Evolutionary conservation across 2,329 filamentous ascomycete genomes (phyloP).

Genomic region (Pseudogymnoascus destructans): DNA sequence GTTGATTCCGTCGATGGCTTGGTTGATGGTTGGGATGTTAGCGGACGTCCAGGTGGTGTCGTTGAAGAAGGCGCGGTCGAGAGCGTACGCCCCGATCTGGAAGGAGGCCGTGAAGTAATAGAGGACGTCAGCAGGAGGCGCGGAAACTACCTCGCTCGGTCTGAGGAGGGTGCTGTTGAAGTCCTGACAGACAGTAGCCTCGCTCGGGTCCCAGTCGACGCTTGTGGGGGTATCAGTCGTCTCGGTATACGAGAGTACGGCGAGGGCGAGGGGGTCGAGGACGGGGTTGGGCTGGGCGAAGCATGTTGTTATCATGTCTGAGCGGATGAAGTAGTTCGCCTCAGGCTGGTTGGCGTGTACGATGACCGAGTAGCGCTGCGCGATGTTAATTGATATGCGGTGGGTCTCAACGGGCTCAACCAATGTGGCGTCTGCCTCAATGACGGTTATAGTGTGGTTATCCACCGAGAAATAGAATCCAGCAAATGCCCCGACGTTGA

Average conservation of each 20-base stretch:
- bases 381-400: conserved; percentile 52
- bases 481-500: conserved; percentile 59
- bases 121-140: conserved; percentile 37
- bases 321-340: conserved; percentile 46
- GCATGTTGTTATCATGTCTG: conserved; percentile 32
- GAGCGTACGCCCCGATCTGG: conserved; percentile 44
- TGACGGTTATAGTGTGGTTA: conserved; percentile 48
- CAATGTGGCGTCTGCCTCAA: conserved; percentile 58
- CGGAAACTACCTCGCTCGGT: conserved; percentile 32
- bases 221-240: conserved; percentile 23
- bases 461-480: conserved; percentile 62
- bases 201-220: conserved; percentile 32
- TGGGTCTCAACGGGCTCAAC: conserved; percentile 46
- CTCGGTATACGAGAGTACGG: conserved; percentile 27
- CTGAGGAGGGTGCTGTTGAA: conserved; percentile 31
- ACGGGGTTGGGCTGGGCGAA: conserved; percentile 36
- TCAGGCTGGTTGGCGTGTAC: conserved; percentile 52
- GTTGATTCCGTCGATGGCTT: conserved; percentile 37
- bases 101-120: conserved; percentile 45
- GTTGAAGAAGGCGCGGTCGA: conserved; percentile 47
- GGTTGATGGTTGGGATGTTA: conserved; percentile 33
- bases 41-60: conserved; percentile 37
- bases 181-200: conserved; percentile 23
- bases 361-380: conserved; percentile 48
- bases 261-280: conserved; percentile 24